Evolutionary conservation across 768 basidiomycete species (phyloP).

Genomic region (Leccinum aurantiacum): DNA sequence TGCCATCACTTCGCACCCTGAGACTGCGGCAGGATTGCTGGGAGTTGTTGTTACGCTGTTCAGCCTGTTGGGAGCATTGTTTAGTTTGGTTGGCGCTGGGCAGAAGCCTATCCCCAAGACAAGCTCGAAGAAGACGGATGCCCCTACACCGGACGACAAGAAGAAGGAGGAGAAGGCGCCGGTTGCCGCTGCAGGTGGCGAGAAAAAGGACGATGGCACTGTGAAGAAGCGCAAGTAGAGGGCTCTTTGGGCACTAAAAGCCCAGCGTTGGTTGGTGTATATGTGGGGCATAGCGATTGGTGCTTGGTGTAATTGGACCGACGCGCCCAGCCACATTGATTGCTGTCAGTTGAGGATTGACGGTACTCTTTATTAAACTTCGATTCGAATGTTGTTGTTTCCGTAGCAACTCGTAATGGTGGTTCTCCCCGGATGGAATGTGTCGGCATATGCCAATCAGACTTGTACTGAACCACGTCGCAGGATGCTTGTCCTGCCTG

Average conservation of each 20-base stretch:
- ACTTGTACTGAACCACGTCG: constrained; percentile 1
- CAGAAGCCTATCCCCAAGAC: constrained; percentile 74
- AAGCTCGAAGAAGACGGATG: constrained; percentile 71
- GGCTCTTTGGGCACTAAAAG: constrained; percentile 6
- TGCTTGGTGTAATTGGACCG: neutral
- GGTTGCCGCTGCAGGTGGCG: constrained; percentile 69
- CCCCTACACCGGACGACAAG: constrained; percentile 62
- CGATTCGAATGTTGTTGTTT: constrained; percentile 16
- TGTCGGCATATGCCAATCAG: constrained; percentile 5
- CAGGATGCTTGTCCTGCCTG: constrained; percentile 67
- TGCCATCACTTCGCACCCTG: constrained; percentile 87
- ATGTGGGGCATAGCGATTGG: constrained; percentile 12
- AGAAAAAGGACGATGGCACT: constrained; percentile 66
- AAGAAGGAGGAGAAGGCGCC: constrained; percentile 66
- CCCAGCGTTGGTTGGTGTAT: constrained; percentile 10
- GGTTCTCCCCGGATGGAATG: constrained; percentile 9
- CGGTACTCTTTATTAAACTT: constrained; percentile 7
- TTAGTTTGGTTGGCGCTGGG: constrained; percentile 73
- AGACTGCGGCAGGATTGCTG: constrained; percentile 77
- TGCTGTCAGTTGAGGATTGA: neutral
- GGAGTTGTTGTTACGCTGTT: constrained; percentile 77
- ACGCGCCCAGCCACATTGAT: constrained; percentile 5
- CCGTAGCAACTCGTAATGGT: constrained; percentile 22
- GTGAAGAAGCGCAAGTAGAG: constrained; percentile 75
- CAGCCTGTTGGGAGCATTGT: constrained; percentile 78